phyloP scores from a whole-genome alignment of 2,329 filamentous ascomycete genomes.

The Magnaporthiopsis poae region DNA sequence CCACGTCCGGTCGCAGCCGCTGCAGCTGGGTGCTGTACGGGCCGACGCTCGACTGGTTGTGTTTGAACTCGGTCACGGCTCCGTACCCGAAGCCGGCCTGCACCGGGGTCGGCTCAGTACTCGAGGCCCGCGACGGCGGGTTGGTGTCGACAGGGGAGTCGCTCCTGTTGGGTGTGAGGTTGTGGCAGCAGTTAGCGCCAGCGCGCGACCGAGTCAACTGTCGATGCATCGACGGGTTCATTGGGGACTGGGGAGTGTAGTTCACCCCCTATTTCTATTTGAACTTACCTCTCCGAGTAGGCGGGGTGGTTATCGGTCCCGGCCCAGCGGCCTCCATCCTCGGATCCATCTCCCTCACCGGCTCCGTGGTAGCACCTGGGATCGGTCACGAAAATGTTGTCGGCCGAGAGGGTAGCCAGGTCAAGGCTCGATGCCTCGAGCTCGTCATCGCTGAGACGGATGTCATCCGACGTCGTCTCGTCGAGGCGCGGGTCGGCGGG shows the following conservation, averaged over 20 bases:
- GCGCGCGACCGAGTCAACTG: no score
- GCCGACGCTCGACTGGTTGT: not conserved
- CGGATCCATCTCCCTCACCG: not conserved
- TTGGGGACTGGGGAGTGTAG: not conserved
- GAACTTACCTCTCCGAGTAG: not conserved
- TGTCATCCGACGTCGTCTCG: not conserved
- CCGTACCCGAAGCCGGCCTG: not conserved
- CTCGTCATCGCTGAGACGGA: not conserved
- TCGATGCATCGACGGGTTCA: not conserved
- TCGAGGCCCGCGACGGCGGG: not conserved
- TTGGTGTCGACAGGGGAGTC: not conserved
- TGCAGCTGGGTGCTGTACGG: not conserved
- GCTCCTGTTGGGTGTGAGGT: not conserved
- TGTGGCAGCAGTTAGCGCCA: not conserved
- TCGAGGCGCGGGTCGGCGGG: not conserved
- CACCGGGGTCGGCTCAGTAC: not conserved
- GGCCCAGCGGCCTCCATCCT: not conserved
- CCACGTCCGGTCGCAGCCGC: no score
- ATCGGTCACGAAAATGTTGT: not conserved
- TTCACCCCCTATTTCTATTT: not conserved
- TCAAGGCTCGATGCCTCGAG: not conserved
- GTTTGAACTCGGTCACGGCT: not conserved
- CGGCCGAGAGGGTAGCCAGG: not conserved
- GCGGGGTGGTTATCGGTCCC: not conserved
- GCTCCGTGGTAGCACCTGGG: not conserved